Base-by-base conservation (phyloP, 1,139 yeast species). In the Pichia sp. region DNA sequence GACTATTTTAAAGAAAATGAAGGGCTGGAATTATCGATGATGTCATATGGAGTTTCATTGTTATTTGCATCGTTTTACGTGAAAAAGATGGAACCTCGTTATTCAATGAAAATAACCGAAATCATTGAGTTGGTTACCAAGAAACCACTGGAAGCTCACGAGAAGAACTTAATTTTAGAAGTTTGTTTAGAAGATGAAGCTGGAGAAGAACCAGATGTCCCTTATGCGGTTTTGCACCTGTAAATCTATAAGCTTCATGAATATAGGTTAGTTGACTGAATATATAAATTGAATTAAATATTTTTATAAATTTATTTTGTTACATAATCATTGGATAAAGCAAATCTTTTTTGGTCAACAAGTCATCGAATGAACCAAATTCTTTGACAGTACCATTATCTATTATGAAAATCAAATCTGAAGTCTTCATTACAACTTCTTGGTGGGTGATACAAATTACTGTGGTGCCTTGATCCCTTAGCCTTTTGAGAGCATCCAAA, bases 171-270 rank as follows among this genome's bases (percentile, higher is more conserved):
- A 66, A 81, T 90, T 48, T 75, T 94, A 51, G 98, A 92, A 65
- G 75, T 92, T 38, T 87, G 96, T 62, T 86, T 94, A 50, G 98
- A 92, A 59, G 98, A 92, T 62, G 72, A 79, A 59, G 76, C 81
- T 44, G 99, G 94, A 37, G 97, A 92, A 62, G 98, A 94, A 63
- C 96, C 88, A 29, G 98, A 90, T 58, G 87, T 88, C 52, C 98
- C 98, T 37, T 87, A 78, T 61, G 77, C 88, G 49, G 78, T 81
- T 49, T 73, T 84, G 48, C 78, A 76, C 58, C 58, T 75, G 52
- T 49, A 46, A 47, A 26, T 4, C n/a, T 10, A 34, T 31, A 10
- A 31, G 11, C 11, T 31, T 31, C 33, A 8, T 31, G 11, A 31
- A 8, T 31, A 8, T 31, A 31, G 33, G 23, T 16, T 16, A 16